Evolutionary conservation across 176 grass and related monocot genomes (phyloP).

Genomic region (Oryza glaberrima): DNA sequence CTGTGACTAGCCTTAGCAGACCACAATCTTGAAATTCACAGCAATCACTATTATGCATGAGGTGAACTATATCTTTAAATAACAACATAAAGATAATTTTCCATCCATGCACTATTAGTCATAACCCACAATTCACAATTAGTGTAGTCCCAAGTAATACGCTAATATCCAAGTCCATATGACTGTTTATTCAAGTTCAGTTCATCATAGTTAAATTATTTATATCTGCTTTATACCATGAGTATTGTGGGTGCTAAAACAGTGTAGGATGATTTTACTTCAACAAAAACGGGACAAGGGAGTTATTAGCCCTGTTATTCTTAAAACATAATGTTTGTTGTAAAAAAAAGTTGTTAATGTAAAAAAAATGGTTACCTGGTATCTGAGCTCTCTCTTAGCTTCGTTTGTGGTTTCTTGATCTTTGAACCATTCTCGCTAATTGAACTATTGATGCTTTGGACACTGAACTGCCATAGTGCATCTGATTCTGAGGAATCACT

Average conservation of each 20-base stretch:
- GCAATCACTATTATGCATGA: not conserved
- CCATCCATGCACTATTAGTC: not conserved
- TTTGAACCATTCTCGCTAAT: constrained; percentile 64
- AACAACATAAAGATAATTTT: not conserved
- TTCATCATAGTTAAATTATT: constrained; percentile 12
- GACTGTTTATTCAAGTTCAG: not conserved
- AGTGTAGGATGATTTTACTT: not conserved
- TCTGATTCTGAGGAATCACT: constrained; percentile 99
- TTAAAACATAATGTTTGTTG: not conserved
- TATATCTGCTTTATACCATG: not conserved
- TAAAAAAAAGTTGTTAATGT: not conserved
- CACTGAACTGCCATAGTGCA: constrained; percentile 87
- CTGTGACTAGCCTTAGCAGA: not conserved
- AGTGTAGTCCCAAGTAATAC: not conserved
- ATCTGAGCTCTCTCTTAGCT: constrained; percentile 65
- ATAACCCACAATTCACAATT: constrained; percentile 16
- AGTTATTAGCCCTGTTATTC: not conserved
- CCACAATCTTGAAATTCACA: not conserved
- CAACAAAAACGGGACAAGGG: not conserved
- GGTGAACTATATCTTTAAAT: constrained; percentile 1
- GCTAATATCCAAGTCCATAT: not conserved
- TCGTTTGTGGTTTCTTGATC: constrained; percentile 87
- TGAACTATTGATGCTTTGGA: constrained; percentile 64
- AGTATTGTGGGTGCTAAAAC: not conserved
- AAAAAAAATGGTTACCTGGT: constrained; percentile 61